These are phyloP conservation scores for Camellia japonica DNA, from an alignment of 148 eudicot genomes.

Conservation along the genomic window DNA sequence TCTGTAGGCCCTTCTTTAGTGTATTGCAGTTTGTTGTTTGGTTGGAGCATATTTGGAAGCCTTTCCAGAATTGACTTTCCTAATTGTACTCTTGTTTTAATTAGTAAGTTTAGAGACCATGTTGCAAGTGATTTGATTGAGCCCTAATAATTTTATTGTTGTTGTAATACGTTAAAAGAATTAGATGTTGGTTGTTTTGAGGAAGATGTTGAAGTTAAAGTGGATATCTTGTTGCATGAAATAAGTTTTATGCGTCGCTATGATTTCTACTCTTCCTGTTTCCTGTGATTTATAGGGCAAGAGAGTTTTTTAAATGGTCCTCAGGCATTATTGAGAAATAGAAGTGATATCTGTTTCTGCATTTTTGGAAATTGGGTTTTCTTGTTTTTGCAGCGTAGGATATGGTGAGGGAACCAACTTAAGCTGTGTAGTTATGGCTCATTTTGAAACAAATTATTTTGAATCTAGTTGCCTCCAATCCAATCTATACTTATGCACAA, in stretches of 20 bases:
- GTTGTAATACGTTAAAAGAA: neutral
- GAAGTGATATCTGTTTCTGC: neutral
- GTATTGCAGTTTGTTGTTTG: slow-evolving; percentile 1
- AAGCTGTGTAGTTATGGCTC: neutral
- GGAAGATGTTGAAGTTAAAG: slow-evolving; percentile 7
- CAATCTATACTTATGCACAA: neutral
- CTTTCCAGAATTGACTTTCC: neutral
- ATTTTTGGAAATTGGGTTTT: neutral
- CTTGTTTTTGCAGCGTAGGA: neutral
- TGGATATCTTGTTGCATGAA: slow-evolving; percentile 1
- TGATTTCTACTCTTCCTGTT: neutral
- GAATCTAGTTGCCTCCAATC: neutral
- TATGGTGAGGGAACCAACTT: neutral
- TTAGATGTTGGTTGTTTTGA: neutral
- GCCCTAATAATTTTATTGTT: neutral
- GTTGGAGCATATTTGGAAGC: neutral
- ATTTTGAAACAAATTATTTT: neutral
- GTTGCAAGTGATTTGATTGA: slow-evolving; percentile 2
- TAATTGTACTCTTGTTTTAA: neutral
- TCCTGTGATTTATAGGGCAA: neutral
- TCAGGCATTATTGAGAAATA: no score
- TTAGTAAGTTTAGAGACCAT: neutral
- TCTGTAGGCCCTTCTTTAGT: neutral
- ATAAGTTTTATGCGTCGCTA: neutral
- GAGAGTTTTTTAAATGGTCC: slow-evolving; percentile 2